A percentile compares a stretch with the other conserved stretches of the same genome.
Evolutionary conservation across 441 rosid genomes (phyloP).

Genomic region (Dalechampia spathulata): DNA sequence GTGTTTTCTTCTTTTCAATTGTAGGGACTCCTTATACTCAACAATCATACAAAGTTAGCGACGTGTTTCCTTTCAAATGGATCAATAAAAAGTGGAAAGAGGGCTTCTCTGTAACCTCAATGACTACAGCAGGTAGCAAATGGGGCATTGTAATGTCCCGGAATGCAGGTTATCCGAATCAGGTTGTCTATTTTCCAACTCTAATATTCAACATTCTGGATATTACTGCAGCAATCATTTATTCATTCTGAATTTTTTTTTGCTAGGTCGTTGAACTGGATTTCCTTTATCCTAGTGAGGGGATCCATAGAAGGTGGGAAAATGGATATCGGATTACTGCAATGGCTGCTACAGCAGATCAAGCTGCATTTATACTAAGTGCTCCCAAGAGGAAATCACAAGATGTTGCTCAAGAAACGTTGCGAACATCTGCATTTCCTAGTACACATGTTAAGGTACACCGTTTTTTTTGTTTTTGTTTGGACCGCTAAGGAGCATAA

Average conservation of each 20-base stretch:
- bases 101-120: conserved; percentile 51
- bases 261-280: conserved; percentile 52
- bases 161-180: conserved; percentile 41
- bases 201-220: conserved; percentile 53
- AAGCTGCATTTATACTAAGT: conserved; percentile 43
- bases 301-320: conserved; percentile 50
- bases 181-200: conserved; percentile 40
- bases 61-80: conserved; percentile 55
- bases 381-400: conserved; percentile 32
- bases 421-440: conserved; percentile 53
- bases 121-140: conserved; percentile 48
- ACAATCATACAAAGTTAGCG: conserved; percentile 56
- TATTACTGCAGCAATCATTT: conserved; percentile 54
- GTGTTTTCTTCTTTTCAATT: conserved; percentile 13
- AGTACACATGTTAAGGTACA: conserved; percentile 62
- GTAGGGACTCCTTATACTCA: conserved; percentile 47
- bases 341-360: conserved; percentile 42
- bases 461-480: too few species aligned
- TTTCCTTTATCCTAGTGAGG: conserved; percentile 54
- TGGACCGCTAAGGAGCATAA: too few species aligned
- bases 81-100: conserved; percentile 60
- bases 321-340: conserved; percentile 41
- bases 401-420: conserved; percentile 39
- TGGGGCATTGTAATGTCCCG: conserved; percentile 55
- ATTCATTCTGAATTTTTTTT: conserved; percentile 10